Conservation (phyloP, 345 rosid genomes). For the Conringia planisiliqua region DNA sequence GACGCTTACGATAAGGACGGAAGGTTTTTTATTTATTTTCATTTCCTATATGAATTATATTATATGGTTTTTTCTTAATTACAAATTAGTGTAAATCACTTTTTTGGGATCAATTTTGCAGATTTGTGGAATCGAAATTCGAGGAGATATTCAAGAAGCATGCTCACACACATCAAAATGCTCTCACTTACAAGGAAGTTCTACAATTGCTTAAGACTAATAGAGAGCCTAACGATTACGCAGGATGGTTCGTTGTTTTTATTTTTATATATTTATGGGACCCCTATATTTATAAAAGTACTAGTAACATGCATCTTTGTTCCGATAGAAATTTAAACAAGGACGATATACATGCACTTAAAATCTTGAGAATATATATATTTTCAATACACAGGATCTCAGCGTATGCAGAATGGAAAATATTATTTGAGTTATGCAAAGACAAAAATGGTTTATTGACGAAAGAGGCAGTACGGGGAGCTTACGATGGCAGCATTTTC, state of each 20-base stretch:
- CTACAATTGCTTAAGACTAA: slow-evolving; percentile 43
- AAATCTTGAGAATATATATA: neutral
- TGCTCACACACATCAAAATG: slow-evolving; percentile 40
- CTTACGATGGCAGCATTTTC: slow-evolving; percentile 72
- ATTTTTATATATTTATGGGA: neutral
- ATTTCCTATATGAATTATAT: neutral
- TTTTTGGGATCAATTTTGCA: neutral
- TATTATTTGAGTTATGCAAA: slow-evolving; percentile 45
- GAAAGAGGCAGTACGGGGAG: slow-evolving; percentile 48
- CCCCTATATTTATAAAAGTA: no score
- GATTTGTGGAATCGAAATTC: slow-evolving; percentile 65
- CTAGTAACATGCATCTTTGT: no score
- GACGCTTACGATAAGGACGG: slow-evolving; percentile 72
- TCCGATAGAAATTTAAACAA: neutral
- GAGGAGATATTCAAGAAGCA: slow-evolving; percentile 67
- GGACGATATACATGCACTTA: neutral
- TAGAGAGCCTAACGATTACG: slow-evolving; percentile 46
- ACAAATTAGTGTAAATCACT: neutral
- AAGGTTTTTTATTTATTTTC: slow-evolving; percentile 42
- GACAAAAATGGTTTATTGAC: slow-evolving; percentile 59
- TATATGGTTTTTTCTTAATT: neutral
- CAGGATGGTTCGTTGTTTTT: slow-evolving; percentile 47
- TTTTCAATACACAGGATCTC: slow-evolving; percentile 44
- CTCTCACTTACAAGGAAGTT: slow-evolving; percentile 50
- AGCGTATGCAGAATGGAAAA: slow-evolving; percentile 56